A percentile compares a stretch with the other conserved stretches of the same genome.
Evolutionary conservation across 768 basidiomycete species (phyloP).

Genomic region (Mycena capillaripes): DNA sequence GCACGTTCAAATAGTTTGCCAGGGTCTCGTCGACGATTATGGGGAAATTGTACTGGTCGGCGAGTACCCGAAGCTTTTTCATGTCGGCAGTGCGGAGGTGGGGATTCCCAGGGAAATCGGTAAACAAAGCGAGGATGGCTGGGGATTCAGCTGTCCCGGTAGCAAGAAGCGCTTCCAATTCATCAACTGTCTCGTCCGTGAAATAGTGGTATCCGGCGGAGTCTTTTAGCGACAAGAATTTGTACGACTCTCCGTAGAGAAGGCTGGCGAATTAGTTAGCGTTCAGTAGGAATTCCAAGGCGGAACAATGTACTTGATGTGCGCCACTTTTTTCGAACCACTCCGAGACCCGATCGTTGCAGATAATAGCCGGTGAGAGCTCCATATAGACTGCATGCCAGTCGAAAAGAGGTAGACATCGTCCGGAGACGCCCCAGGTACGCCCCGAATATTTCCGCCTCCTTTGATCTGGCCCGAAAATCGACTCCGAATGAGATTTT

Average conservation of each 20-base stretch:
- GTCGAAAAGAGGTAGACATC: conserved; percentile 66
- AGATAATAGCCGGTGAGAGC: conserved; percentile 56
- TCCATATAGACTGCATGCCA: conserved; percentile 70
- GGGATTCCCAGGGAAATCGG: conserved; percentile 69
- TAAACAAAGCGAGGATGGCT: conserved; percentile 60
- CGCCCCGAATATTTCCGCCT: conserved; percentile 40
- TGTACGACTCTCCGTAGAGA: conserved; percentile 67
- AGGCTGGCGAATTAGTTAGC: conserved; percentile 48
- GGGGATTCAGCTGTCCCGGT: conserved; percentile 33
- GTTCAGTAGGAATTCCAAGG: too few relatives aligned
- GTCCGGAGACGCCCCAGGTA: conserved; percentile 52
- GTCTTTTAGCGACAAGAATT: conserved; percentile 65
- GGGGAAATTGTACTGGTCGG: conserved; percentile 61
- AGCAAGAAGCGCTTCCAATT: conserved; percentile 50
- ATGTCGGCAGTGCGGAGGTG: conserved; percentile 63
- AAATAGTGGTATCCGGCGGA: conserved; percentile 61
- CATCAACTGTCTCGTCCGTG: conserved; percentile 52
- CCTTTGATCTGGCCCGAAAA: conserved; percentile 17
- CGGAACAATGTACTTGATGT: conserved; percentile 15
- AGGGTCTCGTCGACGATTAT: conserved; percentile 69
- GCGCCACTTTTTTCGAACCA: conserved; percentile 60
- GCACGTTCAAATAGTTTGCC: conserved; percentile 66
- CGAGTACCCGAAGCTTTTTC: conserved; percentile 54
- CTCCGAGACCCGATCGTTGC: conserved; percentile 48
- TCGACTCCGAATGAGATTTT: conserved; percentile 20